phyloP scores from a whole-genome alignment of 2,329 filamentous ascomycete species.

The Cadophora gregata region DNA sequence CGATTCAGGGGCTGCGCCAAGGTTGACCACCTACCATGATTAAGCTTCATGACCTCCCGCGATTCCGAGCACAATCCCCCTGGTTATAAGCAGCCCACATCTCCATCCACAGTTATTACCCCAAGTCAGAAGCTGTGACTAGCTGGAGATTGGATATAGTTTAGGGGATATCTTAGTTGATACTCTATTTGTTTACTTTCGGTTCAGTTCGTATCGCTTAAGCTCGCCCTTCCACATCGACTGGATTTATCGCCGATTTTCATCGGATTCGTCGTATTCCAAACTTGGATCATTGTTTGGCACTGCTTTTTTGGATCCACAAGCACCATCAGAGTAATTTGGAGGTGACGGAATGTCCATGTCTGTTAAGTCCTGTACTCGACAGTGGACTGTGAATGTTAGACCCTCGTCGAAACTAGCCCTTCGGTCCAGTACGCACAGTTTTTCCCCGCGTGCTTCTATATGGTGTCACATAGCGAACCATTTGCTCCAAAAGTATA shows the following conservation, averaged over 20 bases:
- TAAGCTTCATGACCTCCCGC: slow-evolving; percentile 14
- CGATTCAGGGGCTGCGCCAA: background rate
- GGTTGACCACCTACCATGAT: background rate
- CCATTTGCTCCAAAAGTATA: too few relatives aligned
- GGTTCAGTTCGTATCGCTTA: slow-evolving; percentile 1
- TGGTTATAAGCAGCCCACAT: background rate
- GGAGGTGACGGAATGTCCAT: too few relatives aligned
- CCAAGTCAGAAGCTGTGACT: too few relatives aligned
- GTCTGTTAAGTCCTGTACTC: too few relatives aligned
- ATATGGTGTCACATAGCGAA: too few relatives aligned
- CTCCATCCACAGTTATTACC: background rate
- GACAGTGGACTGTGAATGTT: too few relatives aligned
- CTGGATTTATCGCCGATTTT: background rate
- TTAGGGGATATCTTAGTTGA: background rate
- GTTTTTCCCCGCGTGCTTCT: too few relatives aligned
- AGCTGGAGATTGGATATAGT: background rate
- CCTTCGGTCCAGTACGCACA: too few relatives aligned
- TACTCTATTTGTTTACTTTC: slow-evolving; percentile 12
- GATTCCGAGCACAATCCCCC: background rate
- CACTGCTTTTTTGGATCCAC: too few relatives aligned
- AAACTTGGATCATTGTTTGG: background rate
- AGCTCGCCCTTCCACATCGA: background rate
- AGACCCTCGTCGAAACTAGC: too few relatives aligned
- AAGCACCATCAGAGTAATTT: too few relatives aligned
- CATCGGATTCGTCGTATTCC: background rate